Conservation (phyloP, 2,329 filamentous ascomycete genomes). For the Colletotrichum coccodes region DNA sequence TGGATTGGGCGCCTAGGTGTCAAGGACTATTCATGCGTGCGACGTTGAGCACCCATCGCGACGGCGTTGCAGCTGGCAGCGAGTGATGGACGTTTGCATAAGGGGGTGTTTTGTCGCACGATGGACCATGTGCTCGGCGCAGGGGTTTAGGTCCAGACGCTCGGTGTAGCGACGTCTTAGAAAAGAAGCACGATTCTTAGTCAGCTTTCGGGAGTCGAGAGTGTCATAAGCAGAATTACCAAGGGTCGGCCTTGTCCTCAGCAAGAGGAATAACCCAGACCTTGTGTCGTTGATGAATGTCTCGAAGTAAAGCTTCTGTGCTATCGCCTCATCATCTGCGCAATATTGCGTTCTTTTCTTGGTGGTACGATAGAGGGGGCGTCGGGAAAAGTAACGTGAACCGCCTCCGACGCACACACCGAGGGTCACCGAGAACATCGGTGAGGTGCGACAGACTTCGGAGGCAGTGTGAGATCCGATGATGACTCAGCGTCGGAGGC, state of each 20-base stretch:
- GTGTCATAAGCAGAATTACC: not conserved
- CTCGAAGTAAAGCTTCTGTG: not conserved
- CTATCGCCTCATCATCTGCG: not conserved
- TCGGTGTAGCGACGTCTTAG: conserved; percentile 24
- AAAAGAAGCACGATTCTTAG: conserved; percentile 17
- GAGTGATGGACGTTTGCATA: not conserved
- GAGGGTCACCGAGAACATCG: not conserved
- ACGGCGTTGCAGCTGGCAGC: not conserved
- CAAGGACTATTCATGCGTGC: conserved; percentile 1
- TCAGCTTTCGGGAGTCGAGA: not conserved
- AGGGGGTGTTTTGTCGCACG: conserved; percentile 10
- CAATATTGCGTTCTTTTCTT: too few species aligned
- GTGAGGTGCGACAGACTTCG: not conserved
- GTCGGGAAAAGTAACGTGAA: too few species aligned
- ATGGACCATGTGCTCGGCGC: not conserved
- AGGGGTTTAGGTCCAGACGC: conserved; percentile 25
- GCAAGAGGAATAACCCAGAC: not conserved
- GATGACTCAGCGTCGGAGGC: not conserved
- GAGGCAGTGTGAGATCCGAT: too few species aligned
- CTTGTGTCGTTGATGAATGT: not conserved
- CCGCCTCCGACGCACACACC: not conserved
- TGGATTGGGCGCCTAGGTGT: conserved; percentile 20
- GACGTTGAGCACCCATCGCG: conserved; percentile 9
- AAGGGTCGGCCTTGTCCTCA: not conserved
- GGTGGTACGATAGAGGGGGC: too few species aligned